These are phyloP conservation scores for Termitomyces sp. DNA, from an alignment of 768 basidiomycete species.

Conservation along the genomic window DNA sequence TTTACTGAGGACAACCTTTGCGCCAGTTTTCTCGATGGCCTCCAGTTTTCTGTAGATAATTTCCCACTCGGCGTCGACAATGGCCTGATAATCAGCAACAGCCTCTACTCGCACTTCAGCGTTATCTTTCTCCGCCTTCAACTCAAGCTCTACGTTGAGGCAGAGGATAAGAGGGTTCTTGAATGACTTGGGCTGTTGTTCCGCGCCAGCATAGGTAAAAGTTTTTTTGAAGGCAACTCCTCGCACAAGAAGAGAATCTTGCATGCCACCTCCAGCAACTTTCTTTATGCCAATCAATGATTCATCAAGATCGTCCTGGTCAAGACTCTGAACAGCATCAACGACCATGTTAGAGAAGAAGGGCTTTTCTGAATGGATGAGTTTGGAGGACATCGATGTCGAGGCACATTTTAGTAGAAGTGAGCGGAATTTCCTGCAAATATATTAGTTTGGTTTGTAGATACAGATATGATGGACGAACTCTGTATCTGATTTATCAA, in stretches of 20 bases:
- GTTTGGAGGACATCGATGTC: constrained; percentile 99
- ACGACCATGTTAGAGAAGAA: constrained; percentile 99
- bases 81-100: constrained; percentile 97
- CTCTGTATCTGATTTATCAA: constrained; percentile 90
- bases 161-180: constrained; percentile 84
- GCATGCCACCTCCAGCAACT: constrained; percentile 95
- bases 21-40: constrained; percentile 93
- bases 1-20: constrained; percentile 96
- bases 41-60: constrained; percentile 98
- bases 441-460: constrained; percentile 13
- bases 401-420: constrained; percentile 94
- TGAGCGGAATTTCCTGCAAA: constrained; percentile 79
- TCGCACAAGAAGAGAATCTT: constrained; percentile 83
- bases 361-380: constrained; percentile 97
- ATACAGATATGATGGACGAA: constrained; percentile 33
- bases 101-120: constrained; percentile 97
- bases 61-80: constrained; percentile 99
- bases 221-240: constrained; percentile 99
- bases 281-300: constrained; percentile 97
- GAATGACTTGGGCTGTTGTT: constrained; percentile 97
- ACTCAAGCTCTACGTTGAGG: constrained; percentile 94
- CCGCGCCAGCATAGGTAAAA: constrained; percentile 97
- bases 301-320: constrained; percentile 92
- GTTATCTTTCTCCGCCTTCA: constrained; percentile 99
- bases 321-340: constrained; percentile 88